These are phyloP conservation scores for Septoria linicola DNA, from an alignment of 2,329 filamentous ascomycete genomes.

Conservation along the genomic window DNA sequence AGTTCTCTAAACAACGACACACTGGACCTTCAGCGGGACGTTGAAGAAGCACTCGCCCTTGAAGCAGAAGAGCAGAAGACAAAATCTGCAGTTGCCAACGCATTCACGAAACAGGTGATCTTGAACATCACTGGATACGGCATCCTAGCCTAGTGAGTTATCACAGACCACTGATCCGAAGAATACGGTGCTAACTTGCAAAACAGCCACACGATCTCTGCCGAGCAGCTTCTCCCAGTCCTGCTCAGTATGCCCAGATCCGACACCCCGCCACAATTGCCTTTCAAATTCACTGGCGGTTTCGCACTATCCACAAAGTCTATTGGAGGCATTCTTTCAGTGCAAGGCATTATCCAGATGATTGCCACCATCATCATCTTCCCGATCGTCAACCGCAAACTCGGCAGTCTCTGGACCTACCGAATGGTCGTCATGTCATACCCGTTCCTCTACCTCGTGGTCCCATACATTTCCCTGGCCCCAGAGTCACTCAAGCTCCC, in stretches of 20 bases:
- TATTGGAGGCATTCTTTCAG: conserved; percentile 83
- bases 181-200: conserved; percentile 1
- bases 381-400: conserved; percentile 68
- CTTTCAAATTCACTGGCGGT: conserved; percentile 86
- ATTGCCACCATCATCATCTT: conserved; percentile 82
- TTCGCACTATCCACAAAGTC: conserved; percentile 79
- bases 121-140: conserved; percentile 88
- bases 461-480: conserved; percentile 84
- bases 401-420: conserved; percentile 81
- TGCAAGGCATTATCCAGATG: conserved; percentile 88
- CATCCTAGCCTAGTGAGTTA: conserved; percentile 92
- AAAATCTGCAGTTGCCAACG: conserved; percentile 50
- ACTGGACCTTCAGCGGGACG: conserved; percentile 28
- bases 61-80: conserved; percentile 28
- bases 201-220: conserved; percentile 87
- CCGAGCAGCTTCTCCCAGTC: conserved; percentile 89
- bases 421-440: conserved; percentile 77
- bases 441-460: conserved; percentile 81
- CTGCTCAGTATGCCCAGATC: conserved; percentile 73
- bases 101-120: conserved; percentile 81
- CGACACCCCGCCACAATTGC: conserved; percentile 57
- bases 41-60: conserved; percentile 33
- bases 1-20: conserved; percentile 20
- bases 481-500: conserved; percentile 69
- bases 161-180: too few relatives aligned